Evolutionary conservation across 2,329 filamentous ascomycete genomes (phyloP), one percentile per base, ranked within the genome.

Genomic region (Sclerotinia subarctica): DNA sequence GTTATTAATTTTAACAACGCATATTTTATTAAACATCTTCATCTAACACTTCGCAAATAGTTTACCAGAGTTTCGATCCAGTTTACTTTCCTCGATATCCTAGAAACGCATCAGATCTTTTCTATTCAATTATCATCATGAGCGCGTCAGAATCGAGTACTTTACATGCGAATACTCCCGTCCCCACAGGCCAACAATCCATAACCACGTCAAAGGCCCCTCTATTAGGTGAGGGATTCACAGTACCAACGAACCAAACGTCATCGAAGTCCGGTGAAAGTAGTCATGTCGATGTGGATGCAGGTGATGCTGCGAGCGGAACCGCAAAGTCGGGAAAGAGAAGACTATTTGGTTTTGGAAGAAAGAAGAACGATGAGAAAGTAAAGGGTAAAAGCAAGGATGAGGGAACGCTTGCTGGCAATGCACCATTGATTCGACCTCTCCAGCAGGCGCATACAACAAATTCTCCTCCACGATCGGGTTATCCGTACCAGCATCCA

Each of bases 261-360:
- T 60, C 70, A 44, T 69, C 72, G 15, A 73, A 71, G 68, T 72
- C 74, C 63, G 68, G 71, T 26, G 70, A 74, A 24, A 74, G 68
- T 67, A 74, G 73, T 62, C 74, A 76, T 68, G 47, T 66, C 29
- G 74, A 77, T 57, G 62, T 64, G n/a, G 74, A 74, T 52, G 62
- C 51, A 29, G 53, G 54, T 38, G 76, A 78, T n/a, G 70, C 68
- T 6, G 54, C 70, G 52, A 69, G 71, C 44, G 79, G 80, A 73
- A 79, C 78, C 42, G 72, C 73, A 29, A 84, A 82, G 72, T 72
- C 74, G 66, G 84, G 85, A 77, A 88, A 85, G 78, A 81, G 85
- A 71, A 82, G 82, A 69, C 79, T 89, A 38, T 89, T 88, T 77
- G 83, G 85, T 5, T 84, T 89, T 69, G 85, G 85, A 68, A 88